A percentile compares a stretch with the other conserved stretches of the same genome.
Evolutionary conservation across 345 rosid species (phyloP).

Genomic region (Gossypium arboreum): DNA sequence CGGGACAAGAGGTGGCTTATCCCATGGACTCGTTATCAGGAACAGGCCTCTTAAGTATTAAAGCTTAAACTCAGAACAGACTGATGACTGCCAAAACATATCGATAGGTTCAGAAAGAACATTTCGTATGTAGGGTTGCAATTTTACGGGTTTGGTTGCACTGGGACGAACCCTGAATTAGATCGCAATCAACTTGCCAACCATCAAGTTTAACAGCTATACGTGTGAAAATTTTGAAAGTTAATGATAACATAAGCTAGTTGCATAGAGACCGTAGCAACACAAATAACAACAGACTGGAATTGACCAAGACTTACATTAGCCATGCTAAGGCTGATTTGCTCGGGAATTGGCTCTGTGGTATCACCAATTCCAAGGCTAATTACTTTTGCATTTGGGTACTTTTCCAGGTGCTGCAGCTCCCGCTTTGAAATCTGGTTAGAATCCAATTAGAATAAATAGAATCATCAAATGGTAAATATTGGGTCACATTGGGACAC

Average conservation of each 20-base stretch:
- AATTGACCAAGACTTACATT: conserved; percentile 33
- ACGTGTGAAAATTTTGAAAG: background rate
- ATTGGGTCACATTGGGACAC: background rate
- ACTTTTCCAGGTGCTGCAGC: conserved; percentile 46
- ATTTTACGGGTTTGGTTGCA: background rate
- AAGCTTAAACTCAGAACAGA: background rate
- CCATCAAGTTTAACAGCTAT: background rate
- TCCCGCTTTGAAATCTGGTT: conserved; percentile 54
- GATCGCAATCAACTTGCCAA: background rate
- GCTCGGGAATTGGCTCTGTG: conserved; percentile 62
- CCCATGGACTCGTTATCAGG: background rate
- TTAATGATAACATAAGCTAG: background rate
- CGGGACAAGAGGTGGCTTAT: background rate
- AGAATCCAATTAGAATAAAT: background rate
- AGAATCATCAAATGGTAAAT: conserved; percentile 1
- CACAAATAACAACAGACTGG: background rate
- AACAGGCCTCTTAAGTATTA: background rate
- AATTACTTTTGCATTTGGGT: conserved; percentile 55
- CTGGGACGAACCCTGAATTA: background rate
- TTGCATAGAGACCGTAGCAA: background rate
- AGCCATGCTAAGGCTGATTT: conserved; percentile 59
- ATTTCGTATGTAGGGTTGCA: background rate
- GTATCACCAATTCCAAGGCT: conserved; percentile 83
- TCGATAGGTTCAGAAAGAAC: background rate
- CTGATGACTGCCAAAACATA: background rate